A percentile compares a stretch with the other conserved stretches of the same genome.
Conservation (phyloP, 1,284 basidiomycete species). For the Rhodotorula sp. region DNA sequence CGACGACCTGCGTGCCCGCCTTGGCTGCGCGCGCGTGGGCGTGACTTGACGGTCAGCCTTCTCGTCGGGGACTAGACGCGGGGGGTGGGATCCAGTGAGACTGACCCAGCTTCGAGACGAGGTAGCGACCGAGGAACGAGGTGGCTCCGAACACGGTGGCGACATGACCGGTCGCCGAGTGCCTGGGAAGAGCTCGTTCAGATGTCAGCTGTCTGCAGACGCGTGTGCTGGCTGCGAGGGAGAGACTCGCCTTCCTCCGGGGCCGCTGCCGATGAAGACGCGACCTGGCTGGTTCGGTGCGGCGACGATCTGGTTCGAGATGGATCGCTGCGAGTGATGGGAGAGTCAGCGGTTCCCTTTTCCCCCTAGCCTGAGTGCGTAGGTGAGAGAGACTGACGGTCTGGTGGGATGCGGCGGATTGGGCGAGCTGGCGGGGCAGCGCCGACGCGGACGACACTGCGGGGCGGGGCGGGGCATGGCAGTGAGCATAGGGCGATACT, state of each 20-base stretch:
- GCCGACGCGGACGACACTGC: conserved; percentile 18
- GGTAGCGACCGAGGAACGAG: conserved; percentile 90
- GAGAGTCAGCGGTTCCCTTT: neutral
- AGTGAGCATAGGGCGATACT: too few relatives aligned
- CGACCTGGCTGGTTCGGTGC: conserved; percentile 30
- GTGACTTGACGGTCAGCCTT: neutral
- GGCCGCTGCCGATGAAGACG: conserved; percentile 30
- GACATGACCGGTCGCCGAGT: conserved; percentile 79
- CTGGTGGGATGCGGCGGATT: conserved; percentile 12
- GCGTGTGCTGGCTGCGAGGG: neutral
- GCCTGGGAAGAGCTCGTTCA: conserved; percentile 51
- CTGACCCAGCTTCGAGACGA: conserved; percentile 85
- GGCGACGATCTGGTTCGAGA: conserved; percentile 16
- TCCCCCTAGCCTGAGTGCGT: neutral
- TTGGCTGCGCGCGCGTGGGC: conserved; percentile 59
- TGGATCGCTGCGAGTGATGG: neutral
- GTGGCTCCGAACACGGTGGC: conserved; percentile 97
- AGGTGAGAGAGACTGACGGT: neutral
- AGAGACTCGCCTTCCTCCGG: conserved; percentile 34
- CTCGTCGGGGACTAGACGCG: neutral
- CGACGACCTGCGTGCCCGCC: conserved; percentile 87
- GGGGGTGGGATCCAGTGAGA: conserved; percentile 34
- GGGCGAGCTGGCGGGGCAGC: conserved; percentile 16
- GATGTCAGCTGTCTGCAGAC: neutral
- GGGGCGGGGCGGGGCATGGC: neutral